These are phyloP conservation scores for Aspergillus affinis DNA, from an alignment of 495 filamentous ascomycete species.

Conservation along the genomic window DNA sequence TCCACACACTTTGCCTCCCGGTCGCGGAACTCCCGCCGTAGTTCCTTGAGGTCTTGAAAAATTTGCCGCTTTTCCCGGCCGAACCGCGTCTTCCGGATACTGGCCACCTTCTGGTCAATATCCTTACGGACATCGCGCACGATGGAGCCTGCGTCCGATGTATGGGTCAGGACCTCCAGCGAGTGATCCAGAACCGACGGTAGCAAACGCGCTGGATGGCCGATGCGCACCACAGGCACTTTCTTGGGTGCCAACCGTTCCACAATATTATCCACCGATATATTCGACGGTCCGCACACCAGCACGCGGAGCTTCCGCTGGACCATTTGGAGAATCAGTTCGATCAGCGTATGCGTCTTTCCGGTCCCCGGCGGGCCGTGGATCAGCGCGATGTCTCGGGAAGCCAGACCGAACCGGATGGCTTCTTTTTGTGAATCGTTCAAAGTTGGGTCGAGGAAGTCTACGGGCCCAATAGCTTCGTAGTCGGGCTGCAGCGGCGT, in stretches of 20 bases:
- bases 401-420: constrained; percentile 81
- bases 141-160: constrained; percentile 83
- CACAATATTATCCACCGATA: constrained; percentile 98
- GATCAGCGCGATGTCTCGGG: constrained; percentile 83
- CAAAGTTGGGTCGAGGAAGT: constrained; percentile 76
- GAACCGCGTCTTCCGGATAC: constrained; percentile 79
- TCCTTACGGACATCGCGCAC: constrained; percentile 90
- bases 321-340: constrained; percentile 85
- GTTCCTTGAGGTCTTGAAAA: constrained; percentile 78
- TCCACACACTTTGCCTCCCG: constrained; percentile 79
- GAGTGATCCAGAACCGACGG: constrained; percentile 87
- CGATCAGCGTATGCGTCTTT: constrained; percentile 96
- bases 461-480: constrained; percentile 57
- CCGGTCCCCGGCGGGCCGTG: constrained; percentile 96
- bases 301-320: constrained; percentile 70
- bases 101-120: constrained; percentile 89
- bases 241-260: constrained; percentile 82
- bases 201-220: constrained; percentile 88
- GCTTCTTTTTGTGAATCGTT: constrained; percentile 93
- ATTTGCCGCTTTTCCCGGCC: constrained; percentile 79
- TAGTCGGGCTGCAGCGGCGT: constrained; percentile 44
- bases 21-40: constrained; percentile 86
- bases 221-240: constrained; percentile 84
- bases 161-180: constrained; percentile 88
- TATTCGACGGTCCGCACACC: constrained; percentile 94